Percentiles rank a stretch among this genome's conserved stretches.
Conservation (phyloP, 225 moss, liverwort and hornwort genomes). For the Marchantia polymorpha region DNA sequence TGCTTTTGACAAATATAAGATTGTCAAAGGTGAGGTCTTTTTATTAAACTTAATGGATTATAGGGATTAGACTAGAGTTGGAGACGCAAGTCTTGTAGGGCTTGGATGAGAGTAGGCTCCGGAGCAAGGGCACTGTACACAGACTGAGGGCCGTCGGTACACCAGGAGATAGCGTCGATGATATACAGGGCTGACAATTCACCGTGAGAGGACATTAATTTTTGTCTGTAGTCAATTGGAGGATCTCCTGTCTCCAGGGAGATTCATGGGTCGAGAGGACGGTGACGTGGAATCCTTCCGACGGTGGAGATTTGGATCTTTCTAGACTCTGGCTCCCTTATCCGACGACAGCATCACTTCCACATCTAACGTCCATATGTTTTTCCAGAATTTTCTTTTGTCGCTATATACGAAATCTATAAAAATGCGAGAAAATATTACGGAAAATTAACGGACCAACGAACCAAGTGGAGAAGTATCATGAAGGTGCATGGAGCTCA, state of each 20-base stretch:
- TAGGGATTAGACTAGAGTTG: too few species aligned
- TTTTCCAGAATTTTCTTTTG: neutral
- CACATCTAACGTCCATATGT: neutral
- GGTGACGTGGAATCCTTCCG: neutral
- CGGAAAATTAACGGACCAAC: neutral
- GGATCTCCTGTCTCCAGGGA: neutral
- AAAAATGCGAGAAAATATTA: neutral
- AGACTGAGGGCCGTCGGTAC: too few species aligned
- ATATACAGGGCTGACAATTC: neutral
- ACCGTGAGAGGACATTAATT: neutral
- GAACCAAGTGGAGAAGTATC: neutral
- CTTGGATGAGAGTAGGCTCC: too few species aligned
- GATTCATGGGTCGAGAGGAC: neutral
- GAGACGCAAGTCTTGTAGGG: too few species aligned
- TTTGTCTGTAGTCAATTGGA: neutral
- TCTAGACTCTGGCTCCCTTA: neutral
- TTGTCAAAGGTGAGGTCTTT: too few species aligned
- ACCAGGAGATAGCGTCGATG: neutral
- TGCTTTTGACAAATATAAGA: too few species aligned
- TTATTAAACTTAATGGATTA: too few species aligned
- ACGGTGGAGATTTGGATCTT: slow-evolving; percentile 9
- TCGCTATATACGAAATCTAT: neutral
- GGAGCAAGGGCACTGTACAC: too few species aligned
- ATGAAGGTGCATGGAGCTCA: neutral
- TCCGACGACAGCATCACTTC: neutral